Conservation (phyloP, 1,139 yeast species). For the Sugiyamaella castrensis region DNA sequence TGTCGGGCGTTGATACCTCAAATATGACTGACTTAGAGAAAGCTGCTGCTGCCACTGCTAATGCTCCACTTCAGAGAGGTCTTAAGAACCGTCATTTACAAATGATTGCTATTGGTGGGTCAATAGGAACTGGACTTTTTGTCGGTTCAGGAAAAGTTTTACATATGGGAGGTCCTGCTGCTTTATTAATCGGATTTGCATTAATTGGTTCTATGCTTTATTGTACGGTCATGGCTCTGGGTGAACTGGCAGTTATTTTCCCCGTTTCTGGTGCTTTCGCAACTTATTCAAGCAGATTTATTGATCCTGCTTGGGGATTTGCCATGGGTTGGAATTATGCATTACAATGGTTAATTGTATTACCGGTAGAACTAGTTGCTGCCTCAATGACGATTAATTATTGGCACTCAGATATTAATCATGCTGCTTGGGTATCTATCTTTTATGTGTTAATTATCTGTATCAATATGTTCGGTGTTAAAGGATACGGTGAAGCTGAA, state of each 20-base stretch:
- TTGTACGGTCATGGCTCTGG: conserved; percentile 77
- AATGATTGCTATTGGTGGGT: conserved; percentile 80
- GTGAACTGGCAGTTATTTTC: conserved; percentile 77
- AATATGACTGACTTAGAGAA: conserved; percentile 29
- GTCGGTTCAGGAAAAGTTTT: conserved; percentile 74
- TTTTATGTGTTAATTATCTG: conserved; percentile 55
- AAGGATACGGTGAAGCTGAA: conserved; percentile 72
- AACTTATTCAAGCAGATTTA: conserved; percentile 63
- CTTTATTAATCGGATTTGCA: conserved; percentile 67
- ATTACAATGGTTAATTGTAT: conserved; percentile 68
- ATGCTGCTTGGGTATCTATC: conserved; percentile 65
- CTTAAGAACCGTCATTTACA: conserved; percentile 52
- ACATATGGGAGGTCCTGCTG: conserved; percentile 72
- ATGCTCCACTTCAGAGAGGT: conserved; percentile 42
- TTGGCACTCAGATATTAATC: conserved; percentile 56
- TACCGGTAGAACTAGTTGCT: conserved; percentile 75
- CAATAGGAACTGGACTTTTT: conserved; percentile 76
- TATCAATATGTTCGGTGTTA: conserved; percentile 65
- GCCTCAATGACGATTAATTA: conserved; percentile 67
- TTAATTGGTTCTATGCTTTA: conserved; percentile 69
- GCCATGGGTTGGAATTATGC: conserved; percentile 83
- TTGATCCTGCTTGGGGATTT: conserved; percentile 78
- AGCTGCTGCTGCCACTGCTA: conserved; percentile 33
- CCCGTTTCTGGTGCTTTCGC: conserved; percentile 81
- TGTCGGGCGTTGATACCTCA: conserved; percentile 23